Base-by-base conservation (phyloP, 768 basidiomycete species). In the Hortiboletus campestris region DNA sequence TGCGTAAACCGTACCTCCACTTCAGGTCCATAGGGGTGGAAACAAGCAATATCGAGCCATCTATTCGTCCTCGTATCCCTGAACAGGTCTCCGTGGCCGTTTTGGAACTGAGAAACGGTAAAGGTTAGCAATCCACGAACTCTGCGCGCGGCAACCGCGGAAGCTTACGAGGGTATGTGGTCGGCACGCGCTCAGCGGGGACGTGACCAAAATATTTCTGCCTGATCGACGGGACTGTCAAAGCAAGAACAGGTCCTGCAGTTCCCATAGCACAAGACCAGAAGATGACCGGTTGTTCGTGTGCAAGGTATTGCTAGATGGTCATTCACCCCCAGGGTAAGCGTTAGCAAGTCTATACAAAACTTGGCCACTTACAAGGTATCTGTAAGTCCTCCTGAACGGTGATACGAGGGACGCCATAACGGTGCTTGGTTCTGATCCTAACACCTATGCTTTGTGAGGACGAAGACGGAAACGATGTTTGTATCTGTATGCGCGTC, bases 271-370 rank as follows among this genome's bases (percentile, higher is more conserved):
- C 72, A 68, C 85, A 79, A 12, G 93, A 93, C 74, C 86, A 96
- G 78, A 94, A 94, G 71, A 94, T 83, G 71, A 92, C 89, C 29
- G 93, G 93, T 65, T 82, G 84, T 74, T 96, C 93, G 74, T 96
- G 93, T 36, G 93, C 91, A 63, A 87, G 84, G 45, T 88, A 84
- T 92, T 93, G 91, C 93, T 95, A 48, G 11, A 28, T 20, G 11
- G 20, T n/a, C 14, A 20, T 54, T 35, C 38, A 32, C 13, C 16
- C 10, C 28, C 10, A 17, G 9, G 4, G 28, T 54, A 19, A 56
- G 43, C 22, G 4, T 8, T 14, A n/a, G 10, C 1, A 42, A 16
- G 25, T 6, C 2, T 0, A 9, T 7, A 35, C 35, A 25, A n/a
- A 32, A n/a, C 3, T 13, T 19, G 17, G 9, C 2, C 3, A 42